Evolutionary conservation across 495 filamentous ascomycete species (phyloP).

Genomic region (Cercophora samala): DNA sequence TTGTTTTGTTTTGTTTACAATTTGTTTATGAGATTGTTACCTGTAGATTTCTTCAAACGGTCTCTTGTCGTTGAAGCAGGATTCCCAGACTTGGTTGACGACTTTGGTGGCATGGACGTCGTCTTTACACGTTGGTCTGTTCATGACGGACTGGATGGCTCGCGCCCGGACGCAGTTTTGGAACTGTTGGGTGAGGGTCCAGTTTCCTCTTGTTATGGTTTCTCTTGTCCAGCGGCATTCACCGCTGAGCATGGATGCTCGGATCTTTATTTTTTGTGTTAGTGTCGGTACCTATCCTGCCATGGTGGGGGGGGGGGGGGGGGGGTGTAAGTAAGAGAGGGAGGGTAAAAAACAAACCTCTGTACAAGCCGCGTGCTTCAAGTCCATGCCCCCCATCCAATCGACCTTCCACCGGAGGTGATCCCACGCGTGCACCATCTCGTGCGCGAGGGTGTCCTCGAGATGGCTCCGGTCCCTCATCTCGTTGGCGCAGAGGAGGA

Average conservation of each 20-base stretch:
- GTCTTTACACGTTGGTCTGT: conserved; percentile 75
- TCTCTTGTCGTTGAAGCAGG: conserved; percentile 87
- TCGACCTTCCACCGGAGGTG: conserved; percentile 88
- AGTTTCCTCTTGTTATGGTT: conserved; percentile 77
- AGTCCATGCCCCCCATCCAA: conserved; percentile 58
- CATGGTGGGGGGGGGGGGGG: too few relatives aligned
- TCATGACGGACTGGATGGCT: conserved; percentile 70
- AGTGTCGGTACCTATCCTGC: background rate
- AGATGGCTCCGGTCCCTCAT: conserved; percentile 68
- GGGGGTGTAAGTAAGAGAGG: background rate
- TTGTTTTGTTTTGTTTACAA: background rate
- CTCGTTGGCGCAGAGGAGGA: conserved; percentile 86
- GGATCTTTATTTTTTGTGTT: conserved; percentile 57
- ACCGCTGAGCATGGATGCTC: conserved; percentile 84
- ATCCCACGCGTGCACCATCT: conserved; percentile 97
- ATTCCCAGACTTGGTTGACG: conserved; percentile 96
- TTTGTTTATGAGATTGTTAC: conserved; percentile 42
- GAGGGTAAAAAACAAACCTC: conserved; percentile 59
- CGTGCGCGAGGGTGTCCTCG: conserved; percentile 93
- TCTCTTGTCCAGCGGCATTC: conserved; percentile 92
- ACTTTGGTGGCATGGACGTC: conserved; percentile 81
- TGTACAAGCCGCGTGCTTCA: conserved; percentile 91
- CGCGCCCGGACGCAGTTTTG: conserved; percentile 85
- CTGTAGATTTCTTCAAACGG: conserved; percentile 97
- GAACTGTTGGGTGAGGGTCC: conserved; percentile 84